Percentiles rank a stretch among this genome's conserved stretches.
Conservation (phyloP, 2,329 filamentous ascomycete genomes). For the Lachnellula hyalina region DNA sequence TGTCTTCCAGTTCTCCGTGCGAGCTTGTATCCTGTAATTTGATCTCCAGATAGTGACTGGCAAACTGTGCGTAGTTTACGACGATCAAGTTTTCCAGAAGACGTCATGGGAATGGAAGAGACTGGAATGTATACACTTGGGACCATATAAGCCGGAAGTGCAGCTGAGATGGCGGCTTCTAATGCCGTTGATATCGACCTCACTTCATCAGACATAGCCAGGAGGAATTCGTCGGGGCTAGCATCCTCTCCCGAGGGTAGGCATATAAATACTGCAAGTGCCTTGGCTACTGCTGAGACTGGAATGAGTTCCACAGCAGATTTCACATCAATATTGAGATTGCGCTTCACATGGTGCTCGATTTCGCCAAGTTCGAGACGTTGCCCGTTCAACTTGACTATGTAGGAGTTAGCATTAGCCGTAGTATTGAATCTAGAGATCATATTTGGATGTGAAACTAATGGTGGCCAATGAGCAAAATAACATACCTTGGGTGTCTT, state of each 20-base stretch:
- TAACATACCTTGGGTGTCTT: constrained; percentile 47
- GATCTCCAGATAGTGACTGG: constrained; percentile 1
- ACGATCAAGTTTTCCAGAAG: constrained; percentile 32
- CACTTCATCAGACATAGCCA: background rate
- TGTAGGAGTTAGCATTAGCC: no score
- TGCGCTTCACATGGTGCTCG: constrained; percentile 22
- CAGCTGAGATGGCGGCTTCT: background rate
- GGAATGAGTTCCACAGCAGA: constrained; percentile 6
- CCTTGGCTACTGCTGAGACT: background rate
- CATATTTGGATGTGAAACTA: no score
- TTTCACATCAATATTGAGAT: background rate
- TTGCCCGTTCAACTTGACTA: constrained; percentile 57
- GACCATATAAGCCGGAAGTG: constrained; percentile 30
- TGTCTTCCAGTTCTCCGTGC: background rate
- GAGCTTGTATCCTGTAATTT: constrained; percentile 1
- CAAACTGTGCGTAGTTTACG: constrained; percentile 30
- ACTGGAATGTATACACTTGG: constrained; percentile 31
- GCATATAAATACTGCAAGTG: constrained; percentile 2
- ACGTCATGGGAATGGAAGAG: constrained; percentile 26
- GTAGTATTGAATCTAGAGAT: no score
- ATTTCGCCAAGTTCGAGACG: constrained; percentile 62
- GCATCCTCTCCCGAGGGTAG: background rate
- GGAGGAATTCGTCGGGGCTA: background rate
- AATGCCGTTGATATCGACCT: background rate
- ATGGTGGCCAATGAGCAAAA: no score